Base-by-base conservation (phyloP, 768 basidiomycete species). In the Butyriboletus loyo region DNA sequence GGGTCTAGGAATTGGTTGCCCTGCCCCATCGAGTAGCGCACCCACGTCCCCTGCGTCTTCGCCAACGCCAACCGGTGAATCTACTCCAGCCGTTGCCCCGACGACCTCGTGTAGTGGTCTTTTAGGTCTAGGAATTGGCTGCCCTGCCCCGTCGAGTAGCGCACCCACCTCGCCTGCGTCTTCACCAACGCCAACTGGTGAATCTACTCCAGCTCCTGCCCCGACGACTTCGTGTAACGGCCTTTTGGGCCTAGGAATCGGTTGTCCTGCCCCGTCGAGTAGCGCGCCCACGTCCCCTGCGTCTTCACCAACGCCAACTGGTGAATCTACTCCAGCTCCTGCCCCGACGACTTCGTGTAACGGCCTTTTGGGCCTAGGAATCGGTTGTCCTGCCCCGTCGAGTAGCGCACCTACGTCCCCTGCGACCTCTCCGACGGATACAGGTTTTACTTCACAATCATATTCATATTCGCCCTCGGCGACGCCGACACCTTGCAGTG, bases 401-500 rank as follows among this genome's bases (percentile, higher is more conserved):
- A 46, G 10, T 5, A 34, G 13, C 10, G 1, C 22, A 24, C 17
- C 44, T 0, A 24, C 21, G 17, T n/a, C 31, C 5, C 32, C 13
- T 34, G n/a, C 4, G 4, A 2, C 32, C 22, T 42, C 52, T 35
- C 46, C 45, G 17, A 50, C 37, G 2, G 15, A 42, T n/a, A 38
- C 59, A 27, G 17, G n/a, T 30, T 43, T 39, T 22, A 9, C 14
- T 22, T n/a, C n/a, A n/a, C n/a, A n/a, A n/a, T n/a, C n/a, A n/a
- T n/a, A n/a, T n/a, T 31, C 43, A 3, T 19, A 27, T 22, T 43
- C 53, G 3, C 28, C 50, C 8, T n/a, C 56, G 11, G 31, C 46
- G 14, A 40, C 51, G 27, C 39, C 49, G 15, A 28, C 49, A 9
- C 13, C 46, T 22, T 61, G 60, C 17, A 28, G 8, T 34, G 60